Evolutionary conservation across 139 green algal species (phyloP).

Genomic region (Nannochloris sp.): DNA sequence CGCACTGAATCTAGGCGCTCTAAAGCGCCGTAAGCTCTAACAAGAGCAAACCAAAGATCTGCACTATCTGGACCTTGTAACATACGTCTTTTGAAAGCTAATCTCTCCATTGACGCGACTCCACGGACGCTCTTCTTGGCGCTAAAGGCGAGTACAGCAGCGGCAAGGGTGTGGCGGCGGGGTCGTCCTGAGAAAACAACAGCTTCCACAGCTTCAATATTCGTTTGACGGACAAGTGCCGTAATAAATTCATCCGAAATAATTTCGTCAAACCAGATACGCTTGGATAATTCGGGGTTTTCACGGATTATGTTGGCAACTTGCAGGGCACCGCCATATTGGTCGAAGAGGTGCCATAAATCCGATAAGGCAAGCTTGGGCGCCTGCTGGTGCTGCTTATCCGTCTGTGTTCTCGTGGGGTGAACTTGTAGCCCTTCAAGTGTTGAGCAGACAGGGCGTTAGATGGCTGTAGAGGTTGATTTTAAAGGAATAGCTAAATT

Average conservation of each 20-base stretch:
- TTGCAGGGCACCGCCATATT: background rate
- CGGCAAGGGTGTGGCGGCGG: background rate
- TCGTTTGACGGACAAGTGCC: background rate
- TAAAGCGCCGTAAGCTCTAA: conserved; percentile 14
- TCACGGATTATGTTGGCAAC: background rate
- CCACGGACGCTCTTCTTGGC: conserved; percentile 1
- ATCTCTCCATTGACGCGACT: background rate
- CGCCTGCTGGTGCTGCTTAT: no score
- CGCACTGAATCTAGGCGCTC: background rate
- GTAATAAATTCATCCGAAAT: background rate
- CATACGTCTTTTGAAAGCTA: background rate
- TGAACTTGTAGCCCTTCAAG: no score
- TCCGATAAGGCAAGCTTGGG: no score
- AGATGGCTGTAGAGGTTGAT: no score
- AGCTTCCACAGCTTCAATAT: background rate
- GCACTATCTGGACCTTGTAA: background rate
- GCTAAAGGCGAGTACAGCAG: background rate
- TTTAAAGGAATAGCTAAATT: no score
- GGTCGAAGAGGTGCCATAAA: no score
- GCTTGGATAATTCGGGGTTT: background rate
- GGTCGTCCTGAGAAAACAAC: background rate
- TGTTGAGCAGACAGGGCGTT: no score
- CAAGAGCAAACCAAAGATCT: conserved; percentile 12
- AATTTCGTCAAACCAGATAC: background rate
- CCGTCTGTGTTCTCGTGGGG: no score